A percentile compares a stretch with the other conserved stretches of the same genome.
Evolutionary conservation across 345 rosid genomes (phyloP).

Genomic region (Melastoma malabathricum): DNA sequence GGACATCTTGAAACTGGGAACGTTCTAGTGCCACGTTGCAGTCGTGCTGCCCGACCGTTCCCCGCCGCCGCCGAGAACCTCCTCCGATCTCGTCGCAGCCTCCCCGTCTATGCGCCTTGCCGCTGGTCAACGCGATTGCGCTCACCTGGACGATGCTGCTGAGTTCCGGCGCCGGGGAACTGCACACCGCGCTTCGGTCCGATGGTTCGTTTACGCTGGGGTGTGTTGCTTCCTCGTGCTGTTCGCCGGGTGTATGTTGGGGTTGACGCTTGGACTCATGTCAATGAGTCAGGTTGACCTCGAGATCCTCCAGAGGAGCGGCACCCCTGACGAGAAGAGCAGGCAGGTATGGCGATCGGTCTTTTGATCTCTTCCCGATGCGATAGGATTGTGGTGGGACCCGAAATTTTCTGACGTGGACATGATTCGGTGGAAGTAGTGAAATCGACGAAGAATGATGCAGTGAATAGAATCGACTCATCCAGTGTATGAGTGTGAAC

Average conservation of each 20-base stretch:
- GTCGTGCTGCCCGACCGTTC: background rate
- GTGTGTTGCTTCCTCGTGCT: slow-evolving; percentile 70
- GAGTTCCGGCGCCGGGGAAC: slow-evolving; percentile 11
- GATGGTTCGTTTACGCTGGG: slow-evolving; percentile 56
- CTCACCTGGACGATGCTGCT: slow-evolving; percentile 45
- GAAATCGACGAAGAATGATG: too few relatives aligned
- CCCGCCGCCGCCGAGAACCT: background rate
- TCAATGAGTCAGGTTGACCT: slow-evolving; percentile 96
- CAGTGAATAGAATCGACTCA: too few relatives aligned
- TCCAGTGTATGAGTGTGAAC: too few relatives aligned
- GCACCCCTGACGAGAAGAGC: slow-evolving; percentile 71
- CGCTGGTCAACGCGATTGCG: slow-evolving; percentile 41
- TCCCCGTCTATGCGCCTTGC: slow-evolving; percentile 21
- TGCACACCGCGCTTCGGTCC: slow-evolving; percentile 17
- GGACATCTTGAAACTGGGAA: too few relatives aligned
- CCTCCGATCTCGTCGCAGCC: background rate
- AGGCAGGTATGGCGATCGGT: slow-evolving; percentile 46
- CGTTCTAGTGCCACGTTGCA: too few relatives aligned
- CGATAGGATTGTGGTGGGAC: background rate
- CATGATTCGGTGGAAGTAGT: too few relatives aligned
- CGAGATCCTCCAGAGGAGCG: slow-evolving; percentile 91
- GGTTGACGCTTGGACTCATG: slow-evolving; percentile 91
- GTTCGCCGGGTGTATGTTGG: slow-evolving; percentile 97
- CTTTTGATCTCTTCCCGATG: background rate
- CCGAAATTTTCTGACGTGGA: background rate